Evolutionary conservation across 2,329 filamentous ascomycete genomes (phyloP), one percentile per base, ranked within the genome.

Genomic region (Colletotrichum sp.): DNA sequence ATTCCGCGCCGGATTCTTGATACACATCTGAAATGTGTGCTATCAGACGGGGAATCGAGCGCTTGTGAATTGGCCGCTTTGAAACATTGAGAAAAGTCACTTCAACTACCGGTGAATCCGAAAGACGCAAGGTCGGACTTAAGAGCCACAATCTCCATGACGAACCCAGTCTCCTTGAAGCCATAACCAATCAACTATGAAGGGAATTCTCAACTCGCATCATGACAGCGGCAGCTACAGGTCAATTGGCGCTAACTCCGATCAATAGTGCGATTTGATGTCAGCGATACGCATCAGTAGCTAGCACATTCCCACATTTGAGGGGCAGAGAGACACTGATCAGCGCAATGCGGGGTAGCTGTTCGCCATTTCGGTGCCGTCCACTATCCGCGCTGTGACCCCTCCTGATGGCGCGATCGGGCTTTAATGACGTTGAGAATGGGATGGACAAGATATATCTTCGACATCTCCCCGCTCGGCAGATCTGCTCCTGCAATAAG

Each of bases 311-410:
- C 18, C 63, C 63, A 51, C 36, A 47, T 36, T 43, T 15, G 67
- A 34, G 57, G 69, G 55, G 68, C 8, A 27, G 33, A 18, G 12
- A 43, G 43, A 34, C 29, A n/a, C 16, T 29, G 43, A 71, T 66
- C 68, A 63, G 43, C 62, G 21, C 29, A 8, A 24, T 74, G 72
- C 68, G 72, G 72, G 72, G 72, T 67, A 74, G 55, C 24, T 66
- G 33, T 58, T 27, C 29, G 43, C 29, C 43, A 51, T 51, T 47
- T 67, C 57, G 62, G 62, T 71, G 34, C 34, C 43, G 51, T 55
- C 29, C 33, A 18, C 54, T 29, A 66, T 13, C 62, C 55, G 71
- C 68, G 68, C 68, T 71, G 68, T 71, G 68, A 71, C 71, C 67
- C 62, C 54, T 51, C 62, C 55, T 47, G 12, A 72, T 66, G 68